Conservation (phyloP, 768 basidiomycete genomes). For the Tremella fuciformis region DNA sequence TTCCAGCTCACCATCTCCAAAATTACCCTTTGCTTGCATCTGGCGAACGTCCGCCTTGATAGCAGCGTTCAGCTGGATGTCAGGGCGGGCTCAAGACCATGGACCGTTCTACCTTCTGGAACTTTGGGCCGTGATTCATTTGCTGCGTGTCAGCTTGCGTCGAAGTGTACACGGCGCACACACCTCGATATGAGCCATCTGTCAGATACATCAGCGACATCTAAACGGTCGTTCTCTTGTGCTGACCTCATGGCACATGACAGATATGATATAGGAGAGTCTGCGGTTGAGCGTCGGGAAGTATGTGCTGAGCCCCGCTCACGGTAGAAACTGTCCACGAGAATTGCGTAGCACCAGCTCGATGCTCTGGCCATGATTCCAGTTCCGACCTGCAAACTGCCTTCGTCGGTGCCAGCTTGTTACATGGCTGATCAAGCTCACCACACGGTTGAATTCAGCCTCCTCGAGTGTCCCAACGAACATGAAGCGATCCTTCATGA, state of each 20-base stretch:
- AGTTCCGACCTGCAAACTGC: slow-evolving; percentile 49
- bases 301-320: slow-evolving; percentile 3
- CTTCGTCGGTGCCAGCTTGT: not conserved
- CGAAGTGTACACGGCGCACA: not conserved
- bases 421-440: slow-evolving; percentile 17
- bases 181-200: slow-evolving; percentile 45
- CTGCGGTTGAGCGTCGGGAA: slow-evolving; percentile 3
- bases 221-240: not conserved
- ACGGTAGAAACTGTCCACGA: slow-evolving; percentile 43
- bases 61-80: slow-evolving; percentile 38
- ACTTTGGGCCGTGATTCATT: slow-evolving; percentile 49
- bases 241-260: slow-evolving; percentile 51
- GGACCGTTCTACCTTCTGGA: slow-evolving; percentile 31
- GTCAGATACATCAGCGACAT: not conserved
- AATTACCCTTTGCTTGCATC: slow-evolving; percentile 46
- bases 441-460: slow-evolving; percentile 44
- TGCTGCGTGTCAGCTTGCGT: slow-evolving; percentile 23
- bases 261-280: slow-evolving; percentile 42
- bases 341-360: slow-evolving; percentile 47
- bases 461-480: slow-evolving; percentile 48
- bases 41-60: slow-evolving; percentile 43
- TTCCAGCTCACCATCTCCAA: slow-evolving; percentile 40
- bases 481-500: slow-evolving; percentile 48
- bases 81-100: not conserved
- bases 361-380: slow-evolving; percentile 51